phyloP scores from a whole-genome alignment of 176 grass and related monocot genomes.

The barley (Hordeum vulgare) region MorexV3_pseudomolecules_assembly NC_058524.1:129648524-129649023 shows the following conservation, averaged over 20 bases:
- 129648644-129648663: slow-evolving; percentile 47
- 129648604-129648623: not conserved
- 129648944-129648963: not conserved
- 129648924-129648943: not conserved
- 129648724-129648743: not conserved
- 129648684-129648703: slow-evolving; percentile 38
- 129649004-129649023: not conserved
- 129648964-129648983: not conserved
- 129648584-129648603: slow-evolving; percentile 29
- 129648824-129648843: not conserved
- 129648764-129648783: not conserved
- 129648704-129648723: slow-evolving; percentile 28
- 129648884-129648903: not conserved
- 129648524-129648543: slow-evolving; percentile 42
- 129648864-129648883: not conserved
- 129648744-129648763: not conserved
- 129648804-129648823: not conserved
- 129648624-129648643: slow-evolving; percentile 18
- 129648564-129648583: not conserved
- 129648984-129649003: not conserved
- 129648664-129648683: slow-evolving; percentile 25
- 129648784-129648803: not conserved
- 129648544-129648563: slow-evolving; percentile 38
- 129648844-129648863: not conserved
- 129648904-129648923: not conserved